Base-by-base conservation (phyloP, 2,329 filamentous ascomycete genomes). In the Fusarium pseudoanthophilum region DNA sequence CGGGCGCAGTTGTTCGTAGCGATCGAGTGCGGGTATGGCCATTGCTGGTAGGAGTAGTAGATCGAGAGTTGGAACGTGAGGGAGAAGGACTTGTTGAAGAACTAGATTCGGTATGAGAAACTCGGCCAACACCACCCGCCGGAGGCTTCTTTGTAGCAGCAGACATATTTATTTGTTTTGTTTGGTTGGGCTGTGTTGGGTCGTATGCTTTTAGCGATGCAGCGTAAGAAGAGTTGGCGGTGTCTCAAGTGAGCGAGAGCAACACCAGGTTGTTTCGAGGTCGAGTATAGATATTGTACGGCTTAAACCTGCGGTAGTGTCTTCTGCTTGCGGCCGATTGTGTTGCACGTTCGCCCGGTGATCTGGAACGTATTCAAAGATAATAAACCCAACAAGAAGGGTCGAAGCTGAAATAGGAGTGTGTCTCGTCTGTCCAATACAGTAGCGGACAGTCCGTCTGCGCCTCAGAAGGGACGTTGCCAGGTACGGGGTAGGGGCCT, bases 1-100 rank as follows among this genome's bases (percentile, higher is more conserved):
- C 88, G 37, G 92, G 89, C n/a, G 88, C 88, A 61, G 87, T 87
- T 39, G 85, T 85, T 77, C 93, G 90, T 69, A 90, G 85, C 20
- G 93, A 94, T 70, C 91, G 89, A 52, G 88, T 90, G 69, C 92
- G 88, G 61, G 86, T 84, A 71, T 84, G 81, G 26, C 77, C 77
- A 52, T 79, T 80, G 53, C 78, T 80, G 59, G 79, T 79, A 46
- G 82, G 79, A 32, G 83, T 83, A 55, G 89, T 87, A 30, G 88
- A 84, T 70, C 87, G 78, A 80, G 77, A 69, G 79, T 77, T 72
- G 43, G 77, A 76, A 63, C 84, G 83, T 43, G 84, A 80, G 15
- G 83, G 81, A 37, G 86, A 83, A 6, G 83, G 72, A 64, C 73
- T 77, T 51, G 82, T 74, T 18, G 82, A 78, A 37, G 79, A 68